Base-by-base conservation (phyloP, 495 filamentous ascomycete genomes). In the Penicillium parvum region DNA sequence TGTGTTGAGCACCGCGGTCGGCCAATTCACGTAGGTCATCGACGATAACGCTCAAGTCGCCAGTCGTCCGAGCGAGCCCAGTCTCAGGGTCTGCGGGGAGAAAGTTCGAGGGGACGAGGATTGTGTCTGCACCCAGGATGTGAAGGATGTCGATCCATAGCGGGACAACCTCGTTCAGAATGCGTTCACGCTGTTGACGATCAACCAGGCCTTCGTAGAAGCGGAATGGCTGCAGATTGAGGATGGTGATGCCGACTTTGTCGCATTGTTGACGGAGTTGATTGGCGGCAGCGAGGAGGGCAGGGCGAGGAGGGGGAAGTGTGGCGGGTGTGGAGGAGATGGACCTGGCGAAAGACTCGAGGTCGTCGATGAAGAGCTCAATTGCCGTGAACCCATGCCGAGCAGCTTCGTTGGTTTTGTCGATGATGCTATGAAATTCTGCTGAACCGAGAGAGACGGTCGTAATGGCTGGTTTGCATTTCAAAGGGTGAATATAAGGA, bases 391-490 rank as follows among this genome's bases (percentile, higher is more conserved):
- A 27, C 6, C 23, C 23, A 11, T 27, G 23, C 6, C 6, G 11
- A 27, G 23, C 23, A 6, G 23, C 23, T 27, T 27, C 6, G 23
- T 6, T 11, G 6, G 11, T 6, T 11, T 11, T 27, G 6, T 27
- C 23, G 6, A 6, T 6, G 11, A 86, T 63, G 4, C 64, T 56
- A 53, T 85, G 79, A 48, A 69, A 70, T 25, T 55, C 63, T 3
- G 65, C 67, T 29, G 77, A 76, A 32, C 81, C 81, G 1, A 85
- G 69, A 3, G 79, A 82, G 65, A 83, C 78, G 23, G 81, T 81
- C 14, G 73, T 68, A 27, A 80, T 79, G 17, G 65, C 73, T 26
- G 50, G 50, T n/a, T n/a, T n/a, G n/a, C n/a, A n/a, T n/a, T n/a
- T n/a, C n/a, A n/a, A n/a, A n/a, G n/a, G n/a, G n/a, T n/a, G n/a